Evolutionary conservation across 164 flowering plant species (phyloP).

Genomic region (Amborella trichopoda): DNA sequence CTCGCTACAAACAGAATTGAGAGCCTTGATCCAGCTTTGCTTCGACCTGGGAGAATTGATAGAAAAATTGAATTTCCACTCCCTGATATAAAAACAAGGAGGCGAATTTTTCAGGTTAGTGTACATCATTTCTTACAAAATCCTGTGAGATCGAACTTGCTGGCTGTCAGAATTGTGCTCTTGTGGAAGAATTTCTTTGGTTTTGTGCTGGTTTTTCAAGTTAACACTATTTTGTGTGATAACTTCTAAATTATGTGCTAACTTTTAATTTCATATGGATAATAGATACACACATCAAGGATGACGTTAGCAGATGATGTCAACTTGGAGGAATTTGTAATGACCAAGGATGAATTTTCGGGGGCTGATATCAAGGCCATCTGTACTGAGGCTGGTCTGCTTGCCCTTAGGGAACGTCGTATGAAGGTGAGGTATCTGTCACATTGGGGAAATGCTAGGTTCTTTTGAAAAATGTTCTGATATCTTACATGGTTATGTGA

Average conservation of each 20-base stretch:
- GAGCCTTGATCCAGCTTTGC: constrained; percentile 87
- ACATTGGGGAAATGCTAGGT: no score
- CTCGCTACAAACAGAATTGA: constrained; percentile 90
- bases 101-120: constrained; percentile 78
- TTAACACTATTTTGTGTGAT: no score
- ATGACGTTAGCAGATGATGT: constrained; percentile 95
- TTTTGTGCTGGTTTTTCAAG: no score
- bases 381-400: constrained; percentile 94
- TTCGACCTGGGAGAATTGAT: constrained; percentile 88
- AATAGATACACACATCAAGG: constrained; percentile 79
- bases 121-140: not conserved
- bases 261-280: not conserved
- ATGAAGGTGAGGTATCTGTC: constrained; percentile 54
- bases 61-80: constrained; percentile 92
- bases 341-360: constrained; percentile 89
- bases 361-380: constrained; percentile 95
- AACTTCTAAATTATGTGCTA: no score
- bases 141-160: no score
- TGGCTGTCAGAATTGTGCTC: no score
- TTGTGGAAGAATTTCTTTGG: no score
- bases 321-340: constrained; percentile 86
- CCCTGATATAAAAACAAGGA: constrained; percentile 81
- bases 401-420: constrained; percentile 84
- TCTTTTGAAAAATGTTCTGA: not conserved
- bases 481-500: not conserved